Evolutionary conservation across 179 eudicot genomes (phyloP), one percentile per base, ranked within the genome.

Genomic region (Beta lomatogona): DNA sequence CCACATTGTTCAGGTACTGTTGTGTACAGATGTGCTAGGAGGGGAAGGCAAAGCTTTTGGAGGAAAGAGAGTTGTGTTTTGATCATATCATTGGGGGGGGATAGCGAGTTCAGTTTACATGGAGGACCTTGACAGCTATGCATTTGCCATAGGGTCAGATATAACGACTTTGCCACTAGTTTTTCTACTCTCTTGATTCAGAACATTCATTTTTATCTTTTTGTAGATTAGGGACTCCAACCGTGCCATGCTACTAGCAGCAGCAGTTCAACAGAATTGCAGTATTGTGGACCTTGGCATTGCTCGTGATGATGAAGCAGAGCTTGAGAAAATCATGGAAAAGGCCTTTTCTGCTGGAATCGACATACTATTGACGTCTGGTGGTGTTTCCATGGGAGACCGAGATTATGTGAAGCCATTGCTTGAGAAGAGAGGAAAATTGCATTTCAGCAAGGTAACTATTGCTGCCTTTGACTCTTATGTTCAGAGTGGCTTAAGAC

Each of bases 301-400:
- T 64, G 97, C 90, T 77, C 83, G 73, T 80, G 99, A 95, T 84
- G 88, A 91, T 75, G 97, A 91, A 86, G 85, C 83, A 58, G 92
- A 88, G 81, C 92, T 92, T 55, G 92, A 91, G 78, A 86, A 79
- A 81, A 83, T 87, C 77, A 79, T 95, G 86, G 91, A 92, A 83
- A 80, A 79, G 83, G 94, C 97, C 13, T 82, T 92, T 69, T 86
- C 89, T 77, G 82, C 87, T 86, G 97, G 91, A 85, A 88, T 91
- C 60, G 91, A 95, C 82, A 91, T 95, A 74, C 88, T 95, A 75
- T 77, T 95, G 77, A 93, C 97, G 73, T 95, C 99, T 78, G 99
- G 99, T 46, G 99, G 99, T 76, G 95, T 95, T 86, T 95, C 99
- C 14, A 95, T 95, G 98, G 99, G 99, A 72, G 99, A 95, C 83